Base-by-base conservation (phyloP, 2,329 filamentous ascomycete species). In the Scopulariopsis brevicaulis region DNA sequence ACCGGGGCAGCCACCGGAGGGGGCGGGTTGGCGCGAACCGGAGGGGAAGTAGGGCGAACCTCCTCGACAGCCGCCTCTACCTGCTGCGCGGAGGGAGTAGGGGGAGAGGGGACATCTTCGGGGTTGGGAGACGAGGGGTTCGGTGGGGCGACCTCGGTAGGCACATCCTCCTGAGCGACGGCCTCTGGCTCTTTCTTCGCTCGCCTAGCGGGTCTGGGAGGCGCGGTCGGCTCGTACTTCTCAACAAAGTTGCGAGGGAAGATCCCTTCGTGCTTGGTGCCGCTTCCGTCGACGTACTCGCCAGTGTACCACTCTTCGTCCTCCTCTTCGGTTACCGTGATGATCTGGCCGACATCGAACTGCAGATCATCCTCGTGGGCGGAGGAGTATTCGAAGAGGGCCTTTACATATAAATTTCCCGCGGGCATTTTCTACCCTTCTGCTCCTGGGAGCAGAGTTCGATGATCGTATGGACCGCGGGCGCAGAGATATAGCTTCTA, bases 231-330 rank as follows among this genome's bases (percentile, higher is more conserved):
- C 71, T 97, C 93, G 73, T 90, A 95, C 74, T 87, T 90, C 73
- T 99, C 94, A 67, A 99, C 94, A 69, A 99, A 99, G 74, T 97
- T 99, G 70, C 88, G 87, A 56, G 91, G 93, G 71, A 96, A 97
- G 65, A 96, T 88, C 64, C 93, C 93, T 68, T 92, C 85, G 69
- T 85, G 82, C 72, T 86, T 90, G 62, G 72, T 74, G 59, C 94
- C 94, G 56, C 78, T 73, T 60, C 84, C 83, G 72, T 95, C 89
- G 62, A 85, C 76, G 70, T 96, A 96, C 72, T 94, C 87, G 64
- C 94, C 93, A 62, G 82, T 83, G 70, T 94, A 96, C 94, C 92
- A 97, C 70, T 97, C 95, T 62, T 80, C 85, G 69, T 96, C 94
- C 69, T 97, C 94, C 71, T 90, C 84, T 60, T 92, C 92, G 52